A percentile compares a stretch with the other conserved stretches of the same genome.
Conservation (phyloP, 148 eudicot genomes). For the Heliamphora exappendiculata region DNA sequence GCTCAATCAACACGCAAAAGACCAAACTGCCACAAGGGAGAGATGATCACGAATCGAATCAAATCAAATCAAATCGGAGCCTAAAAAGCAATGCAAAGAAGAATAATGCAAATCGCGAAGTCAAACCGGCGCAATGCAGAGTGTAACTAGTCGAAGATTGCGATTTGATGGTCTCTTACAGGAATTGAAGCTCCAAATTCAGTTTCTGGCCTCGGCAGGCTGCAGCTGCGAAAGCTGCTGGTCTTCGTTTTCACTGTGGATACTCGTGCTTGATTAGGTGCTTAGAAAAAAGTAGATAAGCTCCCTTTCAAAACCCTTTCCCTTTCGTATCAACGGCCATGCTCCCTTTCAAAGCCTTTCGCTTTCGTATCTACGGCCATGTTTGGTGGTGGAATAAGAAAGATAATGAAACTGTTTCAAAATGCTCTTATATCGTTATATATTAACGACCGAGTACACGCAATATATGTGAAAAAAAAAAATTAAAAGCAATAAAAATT, state of each 20-base stretch:
- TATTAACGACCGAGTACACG: no score
- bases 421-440: no score
- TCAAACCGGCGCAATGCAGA: not conserved
- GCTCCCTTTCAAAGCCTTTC: no score
- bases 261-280: not conserved
- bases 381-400: no score
- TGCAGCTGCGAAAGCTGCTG: slow-evolving; percentile 25
- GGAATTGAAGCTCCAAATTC: not conserved
- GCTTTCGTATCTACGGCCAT: no score
- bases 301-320: no score
- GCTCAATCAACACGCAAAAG: not conserved
- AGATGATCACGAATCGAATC: not conserved
- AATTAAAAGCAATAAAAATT: no score
- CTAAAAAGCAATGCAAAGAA: slow-evolving; percentile 1
- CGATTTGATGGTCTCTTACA: not conserved
- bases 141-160: not conserved
- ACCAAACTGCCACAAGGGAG: not conserved
- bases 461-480: no score
- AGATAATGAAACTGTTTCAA: no score
- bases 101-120: not conserved
- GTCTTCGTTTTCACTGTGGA: slow-evolving; percentile 2
- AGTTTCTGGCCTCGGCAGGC: slow-evolving; percentile 8
- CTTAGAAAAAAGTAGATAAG: no score
- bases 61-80: not conserved
- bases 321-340: no score